phyloP scores from a whole-genome alignment of 768 basidiomycete genomes.

The Mycena leptocephala region DNA sequence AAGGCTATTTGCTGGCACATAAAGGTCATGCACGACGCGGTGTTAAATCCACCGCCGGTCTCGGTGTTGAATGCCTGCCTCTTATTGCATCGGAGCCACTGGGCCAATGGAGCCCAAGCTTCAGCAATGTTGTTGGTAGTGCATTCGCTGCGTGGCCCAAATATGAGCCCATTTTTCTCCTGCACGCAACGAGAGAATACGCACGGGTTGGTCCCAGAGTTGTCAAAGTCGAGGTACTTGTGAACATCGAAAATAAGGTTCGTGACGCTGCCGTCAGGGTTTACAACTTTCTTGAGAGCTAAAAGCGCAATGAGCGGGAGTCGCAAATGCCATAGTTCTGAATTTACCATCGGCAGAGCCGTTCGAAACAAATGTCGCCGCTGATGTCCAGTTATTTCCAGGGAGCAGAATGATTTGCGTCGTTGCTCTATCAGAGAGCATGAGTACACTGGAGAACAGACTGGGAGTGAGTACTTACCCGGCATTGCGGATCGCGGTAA shows the following conservation, averaged over 20 bases:
- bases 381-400: constrained; percentile 73
- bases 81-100: constrained; percentile 65
- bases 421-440: constrained; percentile 56
- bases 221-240: constrained; percentile 73
- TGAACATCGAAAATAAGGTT: constrained; percentile 75
- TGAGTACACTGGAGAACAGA: background rate
- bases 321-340: no score
- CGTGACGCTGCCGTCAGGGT: constrained; percentile 61
- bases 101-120: constrained; percentile 62
- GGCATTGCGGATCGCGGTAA: constrained; percentile 73
- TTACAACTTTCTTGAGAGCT: constrained; percentile 61
- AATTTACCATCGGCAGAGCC: constrained; percentile 57
- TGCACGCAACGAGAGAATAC: background rate
- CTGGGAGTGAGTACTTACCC: constrained; percentile 49
- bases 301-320: background rate
- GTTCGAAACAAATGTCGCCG: constrained; percentile 64
- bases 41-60: constrained; percentile 70
- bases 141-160: constrained; percentile 55
- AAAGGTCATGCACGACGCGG: constrained; percentile 61
- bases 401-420: constrained; percentile 73
- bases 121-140: constrained; percentile 68
- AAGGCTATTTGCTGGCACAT: constrained; percentile 63
- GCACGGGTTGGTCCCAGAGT: constrained; percentile 53
- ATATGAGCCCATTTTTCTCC: constrained; percentile 42
- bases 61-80: constrained; percentile 75